Percentiles rank a stretch among this genome's conserved stretches.
Evolutionary conservation across 179 eudicot species (phyloP).

Genomic region (Silene vulgaris): DNA sequence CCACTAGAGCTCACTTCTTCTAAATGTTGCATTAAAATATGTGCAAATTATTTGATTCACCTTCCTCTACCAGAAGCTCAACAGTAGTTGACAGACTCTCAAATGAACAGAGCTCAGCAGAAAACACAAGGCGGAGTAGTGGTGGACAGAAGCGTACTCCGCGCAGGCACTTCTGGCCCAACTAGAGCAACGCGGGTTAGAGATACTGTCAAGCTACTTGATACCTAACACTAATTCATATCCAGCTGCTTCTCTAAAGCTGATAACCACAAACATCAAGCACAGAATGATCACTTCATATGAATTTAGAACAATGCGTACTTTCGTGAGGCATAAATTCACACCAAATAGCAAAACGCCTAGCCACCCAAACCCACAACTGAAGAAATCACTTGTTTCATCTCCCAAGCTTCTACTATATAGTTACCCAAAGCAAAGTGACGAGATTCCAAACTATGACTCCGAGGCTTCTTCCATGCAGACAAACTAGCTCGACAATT

Average conservation of each 20-base stretch:
- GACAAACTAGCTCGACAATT: neutral
- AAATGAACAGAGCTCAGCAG: neutral
- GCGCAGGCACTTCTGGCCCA: too few species aligned
- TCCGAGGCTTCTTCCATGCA: neutral
- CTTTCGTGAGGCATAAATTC: conserved; percentile 5
- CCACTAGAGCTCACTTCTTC: neutral
- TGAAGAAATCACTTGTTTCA: neutral
- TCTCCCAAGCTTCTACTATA: neutral
- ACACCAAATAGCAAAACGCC: neutral
- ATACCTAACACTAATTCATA: neutral
- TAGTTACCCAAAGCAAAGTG: neutral
- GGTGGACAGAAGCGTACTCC: neutral
- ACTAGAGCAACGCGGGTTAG: too few species aligned
- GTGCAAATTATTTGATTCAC: neutral
- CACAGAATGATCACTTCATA: neutral
- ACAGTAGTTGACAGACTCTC: neutral
- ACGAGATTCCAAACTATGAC: neutral
- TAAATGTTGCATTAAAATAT: neutral
- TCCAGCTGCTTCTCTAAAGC: neutral
- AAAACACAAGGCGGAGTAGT: neutral
- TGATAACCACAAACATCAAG: neutral
- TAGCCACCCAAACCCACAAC: neutral
- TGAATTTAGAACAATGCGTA: neutral
- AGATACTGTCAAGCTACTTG: too few species aligned
- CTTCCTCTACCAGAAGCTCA: neutral